phyloP scores from a whole-genome alignment of 306 rosid genomes.

The Sesbania bispinosa region DNA sequence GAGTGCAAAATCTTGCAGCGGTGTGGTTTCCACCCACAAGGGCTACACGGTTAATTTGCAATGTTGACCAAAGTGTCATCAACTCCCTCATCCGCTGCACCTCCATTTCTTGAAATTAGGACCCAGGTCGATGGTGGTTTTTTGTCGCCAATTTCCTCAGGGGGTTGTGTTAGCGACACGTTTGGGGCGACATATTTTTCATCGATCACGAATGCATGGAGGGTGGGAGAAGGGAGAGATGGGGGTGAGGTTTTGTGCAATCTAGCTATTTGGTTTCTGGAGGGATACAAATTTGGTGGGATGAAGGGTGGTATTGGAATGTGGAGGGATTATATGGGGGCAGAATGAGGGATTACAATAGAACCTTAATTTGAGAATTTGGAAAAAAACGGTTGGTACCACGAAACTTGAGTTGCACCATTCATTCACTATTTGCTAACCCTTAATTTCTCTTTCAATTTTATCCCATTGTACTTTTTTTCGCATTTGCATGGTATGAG shows the following conservation, averaged over 20 bases:
- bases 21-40: constrained; percentile 96
- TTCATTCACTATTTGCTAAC: neutral
- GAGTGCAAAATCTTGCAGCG: constrained; percentile 76
- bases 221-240: constrained; percentile 20
- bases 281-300: constrained; percentile 7
- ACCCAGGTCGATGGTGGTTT: constrained; percentile 41
- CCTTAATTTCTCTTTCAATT: neutral
- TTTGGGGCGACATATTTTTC: neutral
- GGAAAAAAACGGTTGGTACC: constrained; percentile 9
- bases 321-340: constrained; percentile 5
- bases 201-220: constrained; percentile 35
- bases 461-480: neutral
- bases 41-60: constrained; percentile 38
- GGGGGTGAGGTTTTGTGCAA: neutral
- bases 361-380: neutral
- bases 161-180: neutral
- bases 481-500: neutral
- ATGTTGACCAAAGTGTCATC: constrained; percentile 47
- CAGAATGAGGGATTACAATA: neutral
- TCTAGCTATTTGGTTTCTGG: neutral
- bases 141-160: no score
- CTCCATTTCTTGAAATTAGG: constrained; percentile 46
- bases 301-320: neutral
- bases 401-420: constrained; percentile 41
- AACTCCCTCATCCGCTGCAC: constrained; percentile 62